A percentile compares a stretch with the other conserved stretches of the same genome.
Conservation (phyloP, 208 protist genomes). For the Chromosphaera perkinsii region DNA sequence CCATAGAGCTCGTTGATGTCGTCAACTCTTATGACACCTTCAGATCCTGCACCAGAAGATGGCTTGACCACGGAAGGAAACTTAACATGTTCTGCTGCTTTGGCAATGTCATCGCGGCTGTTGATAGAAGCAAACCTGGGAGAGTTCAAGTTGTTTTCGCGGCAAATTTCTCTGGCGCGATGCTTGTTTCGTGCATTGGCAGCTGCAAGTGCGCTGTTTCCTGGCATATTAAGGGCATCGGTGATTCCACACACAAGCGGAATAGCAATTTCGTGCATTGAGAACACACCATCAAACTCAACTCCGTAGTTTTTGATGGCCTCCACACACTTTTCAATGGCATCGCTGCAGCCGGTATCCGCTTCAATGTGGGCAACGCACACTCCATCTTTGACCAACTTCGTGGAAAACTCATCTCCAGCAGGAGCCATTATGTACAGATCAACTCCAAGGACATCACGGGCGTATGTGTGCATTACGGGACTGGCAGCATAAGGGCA, state of each 20-base stretch:
- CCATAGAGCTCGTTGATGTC: neutral
- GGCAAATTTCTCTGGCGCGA: neutral
- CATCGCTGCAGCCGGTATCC: no score
- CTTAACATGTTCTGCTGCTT: neutral
- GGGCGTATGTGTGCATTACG: no score
- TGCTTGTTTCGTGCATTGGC: constrained; percentile 7
- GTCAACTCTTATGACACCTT: constrained; percentile 1
- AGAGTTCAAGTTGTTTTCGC: neutral
- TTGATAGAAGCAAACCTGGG: constrained; percentile 16
- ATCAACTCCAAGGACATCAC: no score
- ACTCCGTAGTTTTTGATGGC: no score
- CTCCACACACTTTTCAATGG: no score
- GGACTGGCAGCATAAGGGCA: no score
- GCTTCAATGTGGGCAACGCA: no score
- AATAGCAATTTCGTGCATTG: constrained; percentile 6
- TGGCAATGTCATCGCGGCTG: neutral
- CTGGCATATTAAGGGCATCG: constrained; percentile 6
- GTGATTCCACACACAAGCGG: neutral
- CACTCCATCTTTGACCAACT: no score
- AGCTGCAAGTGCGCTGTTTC: neutral
- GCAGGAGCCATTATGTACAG: no score
- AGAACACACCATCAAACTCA: no score
- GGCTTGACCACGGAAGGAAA: constrained; percentile 20
- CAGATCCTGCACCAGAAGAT: constrained; percentile 6
- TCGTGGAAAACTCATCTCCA: no score